Conservation (phyloP, 805 yeast species). For the Lipomyces orientalis region DNA sequence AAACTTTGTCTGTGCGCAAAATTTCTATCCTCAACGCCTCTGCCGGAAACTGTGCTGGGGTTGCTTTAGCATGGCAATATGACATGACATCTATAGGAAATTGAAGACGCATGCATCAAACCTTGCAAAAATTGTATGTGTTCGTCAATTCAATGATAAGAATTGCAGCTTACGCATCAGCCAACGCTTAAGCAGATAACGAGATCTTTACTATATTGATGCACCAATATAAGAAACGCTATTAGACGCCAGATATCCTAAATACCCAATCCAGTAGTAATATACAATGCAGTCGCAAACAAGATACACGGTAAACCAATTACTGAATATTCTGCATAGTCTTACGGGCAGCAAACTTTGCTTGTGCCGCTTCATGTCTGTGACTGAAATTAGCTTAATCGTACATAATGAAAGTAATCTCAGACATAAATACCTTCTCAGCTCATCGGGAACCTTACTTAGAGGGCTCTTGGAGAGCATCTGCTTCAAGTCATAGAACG, state of each 20-base stretch:
- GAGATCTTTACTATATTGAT: neutral
- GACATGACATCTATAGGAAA: conserved; percentile 26
- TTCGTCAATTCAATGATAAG: neutral
- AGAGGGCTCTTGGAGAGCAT: conserved; percentile 53
- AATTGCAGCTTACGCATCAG: conserved; percentile 1
- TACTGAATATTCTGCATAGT: conserved; percentile 11
- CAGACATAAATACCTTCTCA: conserved; percentile 37
- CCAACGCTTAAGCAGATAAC: no score
- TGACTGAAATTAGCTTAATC: neutral
- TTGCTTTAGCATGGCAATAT: conserved; percentile 36
- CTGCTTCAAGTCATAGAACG: conserved; percentile 56
- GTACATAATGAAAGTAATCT: neutral
- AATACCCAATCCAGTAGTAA: neutral
- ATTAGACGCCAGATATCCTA: conserved; percentile 1
- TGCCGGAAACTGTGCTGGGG: neutral
- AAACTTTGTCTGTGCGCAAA: conserved; percentile 1
- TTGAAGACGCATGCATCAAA: conserved; percentile 33
- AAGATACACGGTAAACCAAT: neutral
- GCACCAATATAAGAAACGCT: conserved; percentile 1
- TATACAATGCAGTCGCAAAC: conserved; percentile 1
- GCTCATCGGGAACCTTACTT: conserved; percentile 52
- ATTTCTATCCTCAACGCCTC: neutral
- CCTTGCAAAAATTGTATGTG: conserved; percentile 20
- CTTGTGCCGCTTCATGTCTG: conserved; percentile 30
- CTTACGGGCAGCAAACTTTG: conserved; percentile 15